These are phyloP conservation scores for Capronia coronata DNA, from an alignment of 2,329 filamentous ascomycete species.

Conservation along the genomic window DNA sequence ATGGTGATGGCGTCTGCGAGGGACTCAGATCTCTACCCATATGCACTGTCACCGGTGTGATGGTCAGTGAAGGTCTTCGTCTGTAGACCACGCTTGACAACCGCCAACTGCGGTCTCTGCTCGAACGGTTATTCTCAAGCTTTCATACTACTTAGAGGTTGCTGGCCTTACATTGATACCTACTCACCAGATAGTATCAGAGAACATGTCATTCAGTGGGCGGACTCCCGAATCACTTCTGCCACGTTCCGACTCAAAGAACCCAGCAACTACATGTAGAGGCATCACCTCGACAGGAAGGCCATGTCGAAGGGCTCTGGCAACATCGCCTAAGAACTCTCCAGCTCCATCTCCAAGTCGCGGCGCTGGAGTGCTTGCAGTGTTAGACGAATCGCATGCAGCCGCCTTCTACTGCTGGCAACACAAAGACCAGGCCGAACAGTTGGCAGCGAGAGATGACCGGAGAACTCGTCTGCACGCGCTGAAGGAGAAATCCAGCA, in stretches of 20 bases:
- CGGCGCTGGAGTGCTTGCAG: constrained; percentile 29
- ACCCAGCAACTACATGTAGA: constrained; percentile 76
- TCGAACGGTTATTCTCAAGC: not conserved
- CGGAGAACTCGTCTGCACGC: constrained; percentile 49
- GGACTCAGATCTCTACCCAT: not conserved
- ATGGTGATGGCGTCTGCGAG: too few relatives aligned
- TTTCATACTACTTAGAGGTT: not conserved
- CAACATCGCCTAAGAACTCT: constrained; percentile 39
- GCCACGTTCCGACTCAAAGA: constrained; percentile 73
- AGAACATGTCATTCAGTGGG: constrained; percentile 58
- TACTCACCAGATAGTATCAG: too few relatives aligned
- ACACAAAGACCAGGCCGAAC: constrained; percentile 76
- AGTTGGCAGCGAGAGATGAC: constrained; percentile 41
- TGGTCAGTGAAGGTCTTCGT: not conserved
- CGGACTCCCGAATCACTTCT: constrained; percentile 77
- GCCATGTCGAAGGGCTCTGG: constrained; percentile 70
- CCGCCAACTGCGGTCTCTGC: not conserved
- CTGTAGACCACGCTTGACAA: not conserved
- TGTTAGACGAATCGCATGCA: constrained; percentile 29
- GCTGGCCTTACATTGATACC: not conserved
- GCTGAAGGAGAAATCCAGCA: constrained; percentile 62
- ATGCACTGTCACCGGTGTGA: not conserved
- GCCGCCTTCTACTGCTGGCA: constrained; percentile 76
- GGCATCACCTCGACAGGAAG: constrained; percentile 78
- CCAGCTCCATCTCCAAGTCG: constrained; percentile 30